Conservation (phyloP, 139 green algal species). For the Chara braunii region DNA sequence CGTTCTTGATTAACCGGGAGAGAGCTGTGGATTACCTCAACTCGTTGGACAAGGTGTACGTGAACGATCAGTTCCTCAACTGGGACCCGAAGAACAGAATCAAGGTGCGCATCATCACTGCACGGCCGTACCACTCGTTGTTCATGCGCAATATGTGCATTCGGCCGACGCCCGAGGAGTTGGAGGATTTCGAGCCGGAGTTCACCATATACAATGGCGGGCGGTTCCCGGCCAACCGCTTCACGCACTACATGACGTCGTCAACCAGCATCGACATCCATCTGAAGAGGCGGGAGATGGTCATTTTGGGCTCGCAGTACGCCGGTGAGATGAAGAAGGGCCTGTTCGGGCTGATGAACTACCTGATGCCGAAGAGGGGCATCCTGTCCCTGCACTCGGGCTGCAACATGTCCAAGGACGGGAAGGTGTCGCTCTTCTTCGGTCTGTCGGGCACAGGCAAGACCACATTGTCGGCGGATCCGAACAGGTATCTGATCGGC, state of each 20-base stretch:
- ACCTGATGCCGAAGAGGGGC: slow-evolving; percentile 70
- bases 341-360: slow-evolving; percentile 75
- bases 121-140: slow-evolving; percentile 81
- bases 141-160: slow-evolving; percentile 97
- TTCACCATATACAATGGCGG: slow-evolving; percentile 89
- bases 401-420: slow-evolving; percentile 55
- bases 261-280: slow-evolving; percentile 73
- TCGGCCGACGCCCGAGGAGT: slow-evolving; percentile 55
- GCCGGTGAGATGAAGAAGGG: slow-evolving; percentile 86
- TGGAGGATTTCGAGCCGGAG: slow-evolving; percentile 66
- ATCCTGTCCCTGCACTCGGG: slow-evolving; percentile 76
- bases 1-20: slow-evolving; percentile 31
- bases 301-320: slow-evolving; percentile 72
- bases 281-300: slow-evolving; percentile 52
- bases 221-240: slow-evolving; percentile 70
- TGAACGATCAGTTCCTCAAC: slow-evolving; percentile 18
- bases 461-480: slow-evolving; percentile 61
- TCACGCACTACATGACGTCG: slow-evolving; percentile 73
- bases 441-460: slow-evolving; percentile 41
- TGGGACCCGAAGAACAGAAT: not conserved
- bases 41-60: slow-evolving; percentile 27
- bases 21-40: slow-evolving; percentile 36
- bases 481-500: slow-evolving; percentile 65
- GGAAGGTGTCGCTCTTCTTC: slow-evolving; percentile 46
- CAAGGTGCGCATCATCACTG: slow-evolving; percentile 52